Evolutionary conservation across 2,329 filamentous ascomycete species (phyloP), one percentile per base, ranked within the genome.

Genomic region (Cladobotryum protrusum): DNA sequence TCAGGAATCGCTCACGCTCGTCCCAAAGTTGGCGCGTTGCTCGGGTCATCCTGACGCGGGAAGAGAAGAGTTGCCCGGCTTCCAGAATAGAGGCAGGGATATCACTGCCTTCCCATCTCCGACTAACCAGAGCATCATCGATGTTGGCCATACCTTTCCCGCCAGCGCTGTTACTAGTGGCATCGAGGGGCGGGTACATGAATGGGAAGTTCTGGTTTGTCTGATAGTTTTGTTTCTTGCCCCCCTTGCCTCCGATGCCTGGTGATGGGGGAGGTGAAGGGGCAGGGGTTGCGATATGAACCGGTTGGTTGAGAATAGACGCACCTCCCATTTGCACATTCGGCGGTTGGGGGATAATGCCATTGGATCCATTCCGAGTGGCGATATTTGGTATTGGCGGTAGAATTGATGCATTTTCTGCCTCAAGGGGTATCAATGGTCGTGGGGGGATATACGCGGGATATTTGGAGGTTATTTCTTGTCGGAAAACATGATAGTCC

Each of bases 201-300:
- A 99, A 97, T 0, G 93, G 93, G 57, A 99, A 97, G 63, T 96
- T 93, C 61, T 99, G 93, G 63, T 99, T 99, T 0, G 93, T 99
- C 67, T 99, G 93, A 61, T 99, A 99, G 59, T 97, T 99, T 63
- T 99, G 93, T 65, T 99, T 99, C 75, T 99, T 99, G 1, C 87
- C 91, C 47, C 87, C 89, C 67, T 97, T 99, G 0, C 90, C 90
- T 20, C 90, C 91, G 33, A 86, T 85, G 9, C 75, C 78, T 1
- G 93, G 93, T 1, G 92, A 96, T 1, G 93, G 93, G 0, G 93
- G 93, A 19, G 93, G 93, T 0, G 93, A 99, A 1, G 93, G 93
- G 0, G 91, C 92, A 1, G 93, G 93, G 1, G 93, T 99, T n/a
- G 93, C 93, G 59, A 99, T 99, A 66, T 99, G 93, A 5, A 99